Evolutionary conservation across 805 yeast genomes (phyloP).

Genomic region (Ogataea minuta): DNA sequence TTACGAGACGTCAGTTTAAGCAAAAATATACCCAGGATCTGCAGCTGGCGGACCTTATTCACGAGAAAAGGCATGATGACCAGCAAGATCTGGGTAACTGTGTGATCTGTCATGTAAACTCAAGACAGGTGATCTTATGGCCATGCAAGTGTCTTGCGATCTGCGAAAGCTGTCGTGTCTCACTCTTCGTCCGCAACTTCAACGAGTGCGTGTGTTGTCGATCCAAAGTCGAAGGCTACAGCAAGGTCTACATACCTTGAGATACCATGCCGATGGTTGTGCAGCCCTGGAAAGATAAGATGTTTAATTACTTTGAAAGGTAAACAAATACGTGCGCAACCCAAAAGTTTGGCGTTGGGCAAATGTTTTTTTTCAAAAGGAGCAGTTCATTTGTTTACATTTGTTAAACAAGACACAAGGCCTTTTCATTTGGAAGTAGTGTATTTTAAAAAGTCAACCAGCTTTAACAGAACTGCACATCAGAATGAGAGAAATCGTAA

Average conservation of each 20-base stretch:
- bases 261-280: constrained; percentile 6
- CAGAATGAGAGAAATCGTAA: constrained; percentile 34
- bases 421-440: constrained; percentile 3
- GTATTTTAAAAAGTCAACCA: constrained; percentile 4
- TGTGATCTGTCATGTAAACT: constrained; percentile 76
- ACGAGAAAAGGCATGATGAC: constrained; percentile 19
- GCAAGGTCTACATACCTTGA: constrained; percentile 58
- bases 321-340: constrained; percentile 20
- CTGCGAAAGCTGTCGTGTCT: constrained; percentile 79
- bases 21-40: constrained; percentile 23
- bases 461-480: constrained; percentile 6
- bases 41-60: constrained; percentile 29
- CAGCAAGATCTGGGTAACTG: constrained; percentile 45
- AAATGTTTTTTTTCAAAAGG: constrained; percentile 15
- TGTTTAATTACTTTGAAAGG: constrained; percentile 11
- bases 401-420: constrained; percentile 18
- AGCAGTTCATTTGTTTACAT: constrained; percentile 18
- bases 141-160: constrained; percentile 89
- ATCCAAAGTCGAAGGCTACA: constrained; percentile 63
- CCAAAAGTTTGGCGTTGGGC: constrained; percentile 21
- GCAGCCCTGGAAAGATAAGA: constrained; percentile 11
- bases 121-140: constrained; percentile 82
- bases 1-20: constrained; percentile 32
- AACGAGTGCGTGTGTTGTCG: constrained; percentile 86
- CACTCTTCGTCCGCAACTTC: constrained; percentile 69